A percentile compares a stretch with the other conserved stretches of the same genome.
phyloP scores from a whole-genome alignment of 345 rosid genomes.

The Lumnitzera racemosa region DNA sequence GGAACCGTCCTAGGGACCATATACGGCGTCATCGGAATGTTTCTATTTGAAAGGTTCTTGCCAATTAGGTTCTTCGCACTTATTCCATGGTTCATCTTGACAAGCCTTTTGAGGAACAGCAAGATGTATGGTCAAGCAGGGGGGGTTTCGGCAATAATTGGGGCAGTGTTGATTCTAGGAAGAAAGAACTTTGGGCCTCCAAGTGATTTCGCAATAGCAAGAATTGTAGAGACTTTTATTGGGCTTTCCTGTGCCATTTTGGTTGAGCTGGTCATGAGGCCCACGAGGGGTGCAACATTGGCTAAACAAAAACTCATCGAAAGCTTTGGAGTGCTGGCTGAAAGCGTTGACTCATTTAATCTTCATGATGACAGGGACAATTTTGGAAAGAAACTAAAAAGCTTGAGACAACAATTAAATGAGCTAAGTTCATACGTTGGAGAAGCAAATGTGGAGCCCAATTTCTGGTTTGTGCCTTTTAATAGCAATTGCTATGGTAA shows the following conservation, averaged over 20 bases:
- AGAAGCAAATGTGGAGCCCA: slow-evolving; percentile 85
- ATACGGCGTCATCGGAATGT: slow-evolving; percentile 79
- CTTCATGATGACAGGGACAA: slow-evolving; percentile 20
- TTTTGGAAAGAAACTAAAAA: slow-evolving; percentile 39
- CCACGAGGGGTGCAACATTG: slow-evolving; percentile 62
- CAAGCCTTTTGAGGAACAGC: slow-evolving; percentile 59
- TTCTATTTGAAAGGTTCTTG: slow-evolving; percentile 59
- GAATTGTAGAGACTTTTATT: slow-evolving; percentile 81
- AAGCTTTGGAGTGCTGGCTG: slow-evolving; percentile 32
- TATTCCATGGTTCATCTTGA: slow-evolving; percentile 80
- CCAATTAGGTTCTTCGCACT: slow-evolving; percentile 64
- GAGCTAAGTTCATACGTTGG: slow-evolving; percentile 44
- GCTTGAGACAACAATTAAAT: slow-evolving; percentile 29
- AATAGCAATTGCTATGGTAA: slow-evolving; percentile 48
- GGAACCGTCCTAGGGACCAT: slow-evolving; percentile 90
- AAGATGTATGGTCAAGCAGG: slow-evolving; percentile 83
- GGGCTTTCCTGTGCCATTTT: slow-evolving; percentile 64
- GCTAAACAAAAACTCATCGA: slow-evolving; percentile 51
- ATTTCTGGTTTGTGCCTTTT: slow-evolving; percentile 78
- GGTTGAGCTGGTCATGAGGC: slow-evolving; percentile 55
- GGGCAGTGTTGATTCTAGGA: slow-evolving; percentile 74
- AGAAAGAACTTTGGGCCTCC: slow-evolving; percentile 71
- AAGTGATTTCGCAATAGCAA: slow-evolving; percentile 74
- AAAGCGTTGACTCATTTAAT: slow-evolving; percentile 35
- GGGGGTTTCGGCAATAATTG: slow-evolving; percentile 71